These are phyloP conservation scores for Xylariales sp. DNA, from an alignment of 2,329 filamentous ascomycete genomes.

Conservation along the genomic window DNA sequence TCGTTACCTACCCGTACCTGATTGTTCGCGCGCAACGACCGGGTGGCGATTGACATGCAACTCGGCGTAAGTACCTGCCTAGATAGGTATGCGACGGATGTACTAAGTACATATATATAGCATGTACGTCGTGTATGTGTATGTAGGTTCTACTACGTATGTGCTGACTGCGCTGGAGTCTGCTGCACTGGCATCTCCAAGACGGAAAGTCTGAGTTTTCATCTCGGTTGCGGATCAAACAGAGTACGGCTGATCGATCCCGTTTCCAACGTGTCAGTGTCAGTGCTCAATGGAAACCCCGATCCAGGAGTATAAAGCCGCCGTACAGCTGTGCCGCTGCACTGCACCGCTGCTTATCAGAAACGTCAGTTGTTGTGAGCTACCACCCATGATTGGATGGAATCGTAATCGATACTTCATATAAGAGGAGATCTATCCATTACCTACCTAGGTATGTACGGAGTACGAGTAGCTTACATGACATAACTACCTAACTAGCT, in stretches of 20 bases:
- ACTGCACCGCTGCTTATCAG: neutral
- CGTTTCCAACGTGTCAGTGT: neutral
- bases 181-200: slow-evolving; percentile 28
- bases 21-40: neutral
- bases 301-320: slow-evolving; percentile 3
- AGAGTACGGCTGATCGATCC: slow-evolving; percentile 6
- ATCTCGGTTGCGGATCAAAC: slow-evolving; percentile 22
- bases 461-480: too few relatives aligned
- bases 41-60: neutral
- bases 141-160: slow-evolving; percentile 13
- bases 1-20: neutral
- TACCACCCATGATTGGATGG: neutral
- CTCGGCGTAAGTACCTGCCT: neutral
- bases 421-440: neutral
- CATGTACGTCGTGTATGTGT: slow-evolving; percentile 24
- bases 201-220: slow-evolving; percentile 10
- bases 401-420: slow-evolving; percentile 3
- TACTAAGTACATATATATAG: neutral
- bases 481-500: too few relatives aligned
- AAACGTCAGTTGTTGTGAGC: slow-evolving; percentile 5
- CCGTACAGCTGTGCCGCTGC: neutral
- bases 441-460: too few relatives aligned
- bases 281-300: neutral
- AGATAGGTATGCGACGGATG: neutral
- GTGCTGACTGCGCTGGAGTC: slow-evolving; percentile 19